Base-by-base conservation (phyloP, 2,329 filamentous ascomycete species). In the Furcasterigmium furcatum region DNA sequence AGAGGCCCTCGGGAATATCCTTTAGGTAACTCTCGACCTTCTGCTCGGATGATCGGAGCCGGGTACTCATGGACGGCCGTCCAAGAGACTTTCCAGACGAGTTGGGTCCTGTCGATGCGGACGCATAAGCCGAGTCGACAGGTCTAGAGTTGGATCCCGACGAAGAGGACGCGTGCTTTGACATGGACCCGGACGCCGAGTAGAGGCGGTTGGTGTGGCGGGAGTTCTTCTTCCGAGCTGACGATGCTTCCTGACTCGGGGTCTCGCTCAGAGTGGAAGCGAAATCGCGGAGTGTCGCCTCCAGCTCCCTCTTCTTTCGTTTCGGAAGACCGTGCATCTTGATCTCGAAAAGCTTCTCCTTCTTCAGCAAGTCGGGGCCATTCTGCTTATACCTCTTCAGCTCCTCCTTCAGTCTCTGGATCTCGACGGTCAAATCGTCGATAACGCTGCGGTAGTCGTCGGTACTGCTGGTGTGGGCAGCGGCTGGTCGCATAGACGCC, bases 381-480 rank as follows among this genome's bases (percentile, higher is more conserved):
- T 79, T 67, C 51, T 81, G 82, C 61, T 87, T 85, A 50, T 88
- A 88, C 44, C 80, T 84, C 56, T 80, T 85, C 45, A 95, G 58
- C 56, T 84, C 82, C 53, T 85, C 82, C 66, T 85, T 91, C 49
- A 95, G 63, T 43, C 82, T 84, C 61, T 89, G 88, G 60, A 94
- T 95, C 59, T 91, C 86, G 21, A 95, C 72, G 0, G 89, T 95
- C 47, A 95, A 65, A 59, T 95, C 90, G 56, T 95, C 89, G 40
- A 95, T 95, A 14, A 95, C 88, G 53, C 86, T 86, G 39, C 89
- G 77, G 49, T 83, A 91, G 46, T 91, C 88, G 46, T 88, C 87
- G 22, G 79, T 82, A 42, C 83, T 85, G 58, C 80, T 88, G 58
- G 67, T 79, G 18, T 64, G 78, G 3, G 67, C 66, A 30, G 24